These are phyloP conservation scores for Purpureocillium lavendulum DNA, from an alignment of 2,329 filamentous ascomycete species.

Conservation along the genomic window DNA sequence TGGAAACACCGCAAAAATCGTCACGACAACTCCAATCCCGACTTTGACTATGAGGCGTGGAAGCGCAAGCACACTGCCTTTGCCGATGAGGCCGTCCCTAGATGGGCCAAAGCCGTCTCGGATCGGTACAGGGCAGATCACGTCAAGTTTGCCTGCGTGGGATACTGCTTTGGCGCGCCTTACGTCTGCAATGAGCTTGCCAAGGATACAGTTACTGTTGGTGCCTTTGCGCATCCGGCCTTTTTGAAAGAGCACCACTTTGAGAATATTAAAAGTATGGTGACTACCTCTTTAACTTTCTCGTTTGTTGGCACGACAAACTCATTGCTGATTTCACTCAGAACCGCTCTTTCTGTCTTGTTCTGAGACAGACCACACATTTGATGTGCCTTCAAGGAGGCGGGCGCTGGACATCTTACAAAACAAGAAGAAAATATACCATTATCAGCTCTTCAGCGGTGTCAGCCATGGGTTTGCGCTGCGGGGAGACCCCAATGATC, in stretches of 20 bases:
- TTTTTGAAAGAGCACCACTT: conserved; percentile 40
- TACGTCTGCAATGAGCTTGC: conserved; percentile 35
- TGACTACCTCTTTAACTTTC: too few relatives aligned
- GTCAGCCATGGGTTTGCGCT: too few relatives aligned
- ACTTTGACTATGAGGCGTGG: conserved; percentile 41
- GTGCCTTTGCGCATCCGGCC: conserved; percentile 43
- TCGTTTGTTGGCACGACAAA: too few relatives aligned
- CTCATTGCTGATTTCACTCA: too few relatives aligned
- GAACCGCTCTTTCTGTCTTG: too few relatives aligned
- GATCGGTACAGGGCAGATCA: conserved; percentile 19
- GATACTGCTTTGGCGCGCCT: conserved; percentile 33
- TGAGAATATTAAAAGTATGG: conserved; percentile 18
- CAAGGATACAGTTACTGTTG: conserved; percentile 24
- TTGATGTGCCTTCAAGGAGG: too few relatives aligned
- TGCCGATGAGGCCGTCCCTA: conserved; percentile 32
- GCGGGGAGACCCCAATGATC: too few relatives aligned
- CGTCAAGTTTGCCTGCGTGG: conserved; percentile 13
- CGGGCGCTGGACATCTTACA: too few relatives aligned
- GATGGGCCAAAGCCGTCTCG: conserved; percentile 32
- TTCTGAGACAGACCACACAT: too few relatives aligned
- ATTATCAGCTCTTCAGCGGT: too few relatives aligned
- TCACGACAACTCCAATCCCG: conserved; percentile 15
- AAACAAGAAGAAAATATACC: too few relatives aligned
- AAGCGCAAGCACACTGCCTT: conserved; percentile 34
- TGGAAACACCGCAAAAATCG: conserved; percentile 25